Evolutionary conservation across 257 asterid species (phyloP), one percentile per base, ranked within the genome.

Genomic region (Solanum chaucha): DNA sequence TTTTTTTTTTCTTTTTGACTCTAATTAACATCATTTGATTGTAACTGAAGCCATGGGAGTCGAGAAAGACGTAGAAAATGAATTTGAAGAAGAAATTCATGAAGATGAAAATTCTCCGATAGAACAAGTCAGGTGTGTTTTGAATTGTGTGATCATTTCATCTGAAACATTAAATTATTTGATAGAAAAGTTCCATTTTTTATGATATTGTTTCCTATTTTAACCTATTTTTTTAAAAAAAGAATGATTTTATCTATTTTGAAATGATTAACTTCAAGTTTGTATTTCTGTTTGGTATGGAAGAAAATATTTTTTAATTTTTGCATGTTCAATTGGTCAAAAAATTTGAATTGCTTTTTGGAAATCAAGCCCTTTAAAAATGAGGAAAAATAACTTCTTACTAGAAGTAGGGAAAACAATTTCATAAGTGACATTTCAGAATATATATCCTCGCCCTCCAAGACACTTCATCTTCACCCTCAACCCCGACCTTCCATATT

Each of bases 271-370:
- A n/a, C 71, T 64, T 64, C 5, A 24, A n/a, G 28, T 64, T n/a
- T 65, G 35, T 14, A 24, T 65, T 24, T n/a, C n/a, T n/a, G n/a
- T n/a, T n/a, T n/a, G n/a, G n/a, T n/a, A n/a, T n/a, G n/a, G n/a
- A n/a, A n/a, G n/a, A n/a, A n/a, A n/a, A n/a, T 2, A 61, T 61
- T n/a, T 61, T n/a, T 4, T 0, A 61, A 10, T 0, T 61, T n/a
- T 61, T 4, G n/a, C 1, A 10, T n/a, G 1, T 20, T 58, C 2
- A 0, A 10, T 61, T 61, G 30, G 0, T 61, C 70, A 61, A 61
- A 61, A 10, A 0, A 0, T 8, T 61, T 22, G 3, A 4, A 61
- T n/a, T 8, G 0, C 1, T 4, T 61, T 61, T 61, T 61, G 1
- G 4, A 61, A 61, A 61, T 61, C 6, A 61, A 22, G 0, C 4